Evolutionary conservation across 2,329 filamentous ascomycete genomes (phyloP), one percentile per base, ranked within the genome.

Genomic region (Sporothrix euskadiensis): DNA sequence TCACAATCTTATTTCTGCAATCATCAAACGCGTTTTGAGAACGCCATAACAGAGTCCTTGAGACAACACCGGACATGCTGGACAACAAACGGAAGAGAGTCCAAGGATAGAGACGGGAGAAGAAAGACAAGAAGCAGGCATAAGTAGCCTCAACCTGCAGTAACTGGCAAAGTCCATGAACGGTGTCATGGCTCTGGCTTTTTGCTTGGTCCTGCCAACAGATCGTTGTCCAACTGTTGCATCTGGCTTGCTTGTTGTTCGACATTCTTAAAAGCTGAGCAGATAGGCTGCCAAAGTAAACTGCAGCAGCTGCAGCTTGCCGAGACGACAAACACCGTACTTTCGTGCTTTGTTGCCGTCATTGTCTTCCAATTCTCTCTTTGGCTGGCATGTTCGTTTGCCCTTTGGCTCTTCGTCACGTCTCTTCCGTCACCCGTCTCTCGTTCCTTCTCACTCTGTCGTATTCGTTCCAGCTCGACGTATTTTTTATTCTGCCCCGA

Each of bases 231-330:
- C 22, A 22, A 30, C 26, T 52, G 26, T 26, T 26, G 65, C 44
- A 35, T 68, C 65, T 52, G 32, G 35, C 61, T 35, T 12, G 22
- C 10, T 35, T 19, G 32, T 5, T 41, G 57, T 61, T 41, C 16
- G 32, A 61, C 26, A 14, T 30, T 3, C 30, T 32, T 32, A 14
- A 56, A 26, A 22, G 39, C 47, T 16, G 22, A 32, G 65, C 10
- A 26, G 14, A 47, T 32, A 16, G 65, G 26, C 26, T 35, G 44
- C 49, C 57, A 44, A 26, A 59, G 35, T 30, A 57, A n/a, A 30
- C 54, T 71, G 69, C 69, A 71, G 19, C 69, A 71, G 19, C 69
- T 71, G 63, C 71, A 63, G 71, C 61, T 57, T 49, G 52, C 52
- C 49, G 63, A 22, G 41, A 47, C 71, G 49, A 39, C 61, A 39